A percentile compares a stretch with the other conserved stretches of the same genome.
phyloP scores from a whole-genome alignment of 2,329 filamentous ascomycete genomes.

The Calonectria multiphialidica region DNA sequence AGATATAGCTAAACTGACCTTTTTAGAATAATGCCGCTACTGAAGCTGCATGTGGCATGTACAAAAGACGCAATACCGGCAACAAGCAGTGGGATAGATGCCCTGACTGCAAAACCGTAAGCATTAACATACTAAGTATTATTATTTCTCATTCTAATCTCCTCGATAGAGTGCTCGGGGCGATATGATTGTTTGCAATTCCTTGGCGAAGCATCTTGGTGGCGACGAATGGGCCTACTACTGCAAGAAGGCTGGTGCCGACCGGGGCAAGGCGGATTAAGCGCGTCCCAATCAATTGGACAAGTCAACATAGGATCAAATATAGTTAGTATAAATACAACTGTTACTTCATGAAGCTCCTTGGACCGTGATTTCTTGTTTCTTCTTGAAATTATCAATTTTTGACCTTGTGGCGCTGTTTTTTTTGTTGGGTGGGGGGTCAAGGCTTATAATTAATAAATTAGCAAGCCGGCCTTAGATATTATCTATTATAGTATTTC shows the following conservation, averaged over 20 bases:
- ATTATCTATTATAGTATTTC: too few relatives aligned
- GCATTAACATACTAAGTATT: not conserved
- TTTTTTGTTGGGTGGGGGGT: too few relatives aligned
- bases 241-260: not conserved
- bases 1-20: not conserved
- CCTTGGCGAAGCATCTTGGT: not conserved
- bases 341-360: too few relatives aligned
- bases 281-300: too few relatives aligned
- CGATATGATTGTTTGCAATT: not conserved
- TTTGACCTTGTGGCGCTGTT: too few relatives aligned
- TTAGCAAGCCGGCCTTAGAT: too few relatives aligned
- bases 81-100: conserved; percentile 29
- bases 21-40: conserved; percentile 10
- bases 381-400: too few relatives aligned
- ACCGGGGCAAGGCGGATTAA: not conserved
- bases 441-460: too few relatives aligned
- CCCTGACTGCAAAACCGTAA: conserved; percentile 31
- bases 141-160: not conserved
- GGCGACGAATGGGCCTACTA: not conserved
- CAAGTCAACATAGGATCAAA: too few relatives aligned
- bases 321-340: too few relatives aligned
- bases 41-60: conserved; percentile 24
- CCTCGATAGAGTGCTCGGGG: not conserved
- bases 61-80: conserved; percentile 25
- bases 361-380: too few relatives aligned